Evolutionary conservation across 2,329 filamentous ascomycete genomes (phyloP), one percentile per base, ranked within the genome.

Genomic region (Geoglossum cookeanum): DNA sequence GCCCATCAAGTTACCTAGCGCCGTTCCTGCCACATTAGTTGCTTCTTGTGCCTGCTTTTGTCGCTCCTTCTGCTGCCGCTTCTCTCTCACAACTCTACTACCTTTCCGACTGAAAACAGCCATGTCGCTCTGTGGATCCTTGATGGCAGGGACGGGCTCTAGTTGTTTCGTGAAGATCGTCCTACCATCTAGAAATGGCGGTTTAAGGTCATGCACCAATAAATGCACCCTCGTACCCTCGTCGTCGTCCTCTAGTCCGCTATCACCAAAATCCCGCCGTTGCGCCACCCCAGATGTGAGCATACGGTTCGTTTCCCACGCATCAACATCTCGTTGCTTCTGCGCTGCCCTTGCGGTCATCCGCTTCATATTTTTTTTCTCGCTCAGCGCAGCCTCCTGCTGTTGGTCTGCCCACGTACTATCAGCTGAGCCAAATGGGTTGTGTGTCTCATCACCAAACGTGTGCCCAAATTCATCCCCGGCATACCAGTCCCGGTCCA

Each of bases 221-320:
- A 98, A 73, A 72, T 98, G 92, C 13, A 97, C 81, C 60, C 94
- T 78, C 6, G 85, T 94, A 29, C 81, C 82, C 66, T 98, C 92
- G 54, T 96, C 85, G 61, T 98, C 92, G 61, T 94, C 84, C 55
- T 84, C 84, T 65, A 96, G 94, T 66, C 92, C 88, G 29, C 39
- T 56, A 53, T 80, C 78, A 29, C 83, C 83, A 67, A 88, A 80
- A 64, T 92, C 87, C 62, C 88, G 76, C 65, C 91, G 77, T 69
- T 98, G 94, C 17, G 92, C 92, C 17, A 98, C 90, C 58, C 91
- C 91, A 22, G 90, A 96, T 0, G 90, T 92, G 60, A 98, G 77
- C 92, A 98, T 97, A 59, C 92, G 86, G 68, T 98, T 98, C 15
- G 91, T 92, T 70, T 98, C 94, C 92, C 92, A 98, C 0, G 90